phyloP scores from a whole-genome alignment of 2,329 filamentous ascomycete species.

The Verticillium nubilum region DNA sequence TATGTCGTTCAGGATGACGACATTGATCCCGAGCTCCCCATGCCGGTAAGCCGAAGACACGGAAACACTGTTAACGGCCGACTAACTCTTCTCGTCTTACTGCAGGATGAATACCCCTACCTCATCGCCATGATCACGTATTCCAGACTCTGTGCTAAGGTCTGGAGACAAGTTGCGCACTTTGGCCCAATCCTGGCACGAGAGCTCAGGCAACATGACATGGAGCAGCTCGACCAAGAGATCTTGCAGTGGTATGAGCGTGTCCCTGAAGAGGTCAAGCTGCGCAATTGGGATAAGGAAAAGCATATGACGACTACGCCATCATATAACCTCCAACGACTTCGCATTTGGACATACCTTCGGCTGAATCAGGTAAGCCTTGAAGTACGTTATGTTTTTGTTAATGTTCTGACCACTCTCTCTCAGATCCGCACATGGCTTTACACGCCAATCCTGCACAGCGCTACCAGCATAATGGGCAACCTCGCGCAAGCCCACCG shows the following conservation, averaged over 20 bases:
- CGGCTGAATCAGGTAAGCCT: conserved; percentile 66
- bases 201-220: conserved; percentile 66
- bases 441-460: conserved; percentile 82
- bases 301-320: conserved; percentile 48
- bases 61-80: background rate
- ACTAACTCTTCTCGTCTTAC: conserved; percentile 15
- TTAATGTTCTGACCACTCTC: conserved; percentile 1
- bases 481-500: conserved; percentile 69
- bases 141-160: conserved; percentile 75
- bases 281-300: conserved; percentile 53
- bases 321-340: conserved; percentile 62
- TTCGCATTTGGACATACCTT: conserved; percentile 80
- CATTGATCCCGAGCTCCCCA: conserved; percentile 72
- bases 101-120: conserved; percentile 56
- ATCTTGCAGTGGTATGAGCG: conserved; percentile 81
- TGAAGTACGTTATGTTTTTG: background rate
- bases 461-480: conserved; percentile 73
- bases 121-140: conserved; percentile 81
- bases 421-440: conserved; percentile 72
- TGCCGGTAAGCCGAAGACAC: conserved; percentile 57
- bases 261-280: conserved; percentile 57
- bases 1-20: conserved; percentile 82
- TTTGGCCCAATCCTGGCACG: conserved; percentile 56
- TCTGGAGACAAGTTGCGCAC: conserved; percentile 76
- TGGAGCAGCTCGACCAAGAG: conserved; percentile 76